Evolutionary conservation across 2,329 filamentous ascomycete genomes (phyloP), one percentile per base, ranked within the genome.

Genomic region (Penicillium sp.): DNA sequence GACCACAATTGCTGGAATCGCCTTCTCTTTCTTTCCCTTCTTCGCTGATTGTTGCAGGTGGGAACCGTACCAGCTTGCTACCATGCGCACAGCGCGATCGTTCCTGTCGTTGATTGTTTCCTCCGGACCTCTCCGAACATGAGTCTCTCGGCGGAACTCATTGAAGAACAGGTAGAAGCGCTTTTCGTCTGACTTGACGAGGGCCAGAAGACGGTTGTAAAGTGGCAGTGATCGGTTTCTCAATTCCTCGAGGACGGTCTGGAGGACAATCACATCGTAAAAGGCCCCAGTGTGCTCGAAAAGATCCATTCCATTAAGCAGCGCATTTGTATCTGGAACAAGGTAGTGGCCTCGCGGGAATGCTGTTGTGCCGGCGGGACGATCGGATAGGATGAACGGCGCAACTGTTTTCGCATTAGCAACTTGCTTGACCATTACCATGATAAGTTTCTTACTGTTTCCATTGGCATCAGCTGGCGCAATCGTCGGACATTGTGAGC

Each of bases 161-260:
- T 99, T 99, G 84, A 97, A 97, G 74, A 99, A 99, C 51, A 99
- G 91, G 70, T 97, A 97, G 73, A 96, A 97, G 53, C 93, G 87
- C 81, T 99, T 99, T 64, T 96, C 92, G 68, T 96, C 92, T 70
- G 93, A 96, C 76, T 93, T 96, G 39, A 92, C 96, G 62, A 99
- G 81, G 23, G 89, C 87, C 64, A 97, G 86, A 49, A 99, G 81
- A 39, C 94, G 90, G 74, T 97, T 97, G 79, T 97, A 99, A 38
- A 99, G 84, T 41, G 94, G 94, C 60, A 97, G 77, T 13, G 93
- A 97, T 66, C 92, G 86, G 73, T 97, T 96, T 71, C 92, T 90
- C 59, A 99, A 84, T 78, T 99, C 94, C 75, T 99, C 94, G 15
- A 99, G 85, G 5, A 99, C 94, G 1, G 93, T 96, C 75, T 99